Conservation (phyloP, 2,329 filamentous ascomycete species). For the Trichothecium sympodiale region DNA sequence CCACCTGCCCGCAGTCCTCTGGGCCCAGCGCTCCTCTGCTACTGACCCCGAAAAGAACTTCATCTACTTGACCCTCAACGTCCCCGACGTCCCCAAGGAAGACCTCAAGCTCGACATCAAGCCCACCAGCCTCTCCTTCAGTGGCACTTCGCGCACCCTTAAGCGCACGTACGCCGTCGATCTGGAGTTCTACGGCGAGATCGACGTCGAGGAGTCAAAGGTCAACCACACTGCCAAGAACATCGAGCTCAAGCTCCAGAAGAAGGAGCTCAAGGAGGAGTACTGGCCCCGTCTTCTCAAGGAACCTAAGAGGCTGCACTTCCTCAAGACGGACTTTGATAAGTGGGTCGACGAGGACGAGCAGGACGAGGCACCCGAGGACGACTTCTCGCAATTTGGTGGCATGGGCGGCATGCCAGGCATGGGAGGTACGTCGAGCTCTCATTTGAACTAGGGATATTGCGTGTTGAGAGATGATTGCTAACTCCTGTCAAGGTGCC, state of each 20-base stretch:
- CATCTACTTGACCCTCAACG: constrained; percentile 84
- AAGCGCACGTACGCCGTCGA: constrained; percentile 81
- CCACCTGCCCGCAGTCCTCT: constrained; percentile 62
- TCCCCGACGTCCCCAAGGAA: constrained; percentile 68
- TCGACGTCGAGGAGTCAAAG: constrained; percentile 76
- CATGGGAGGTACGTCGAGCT: constrained; percentile 34
- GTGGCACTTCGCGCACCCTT: constrained; percentile 69
- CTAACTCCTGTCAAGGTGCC: neutral
- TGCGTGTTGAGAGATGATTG: too few relatives aligned
- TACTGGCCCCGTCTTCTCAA: constrained; percentile 96
- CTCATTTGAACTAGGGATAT: too few relatives aligned
- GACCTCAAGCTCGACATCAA: constrained; percentile 77
- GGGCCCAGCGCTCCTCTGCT: constrained; percentile 89
- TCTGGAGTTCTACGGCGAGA: constrained; percentile 82
- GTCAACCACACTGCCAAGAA: constrained; percentile 81
- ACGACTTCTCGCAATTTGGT: constrained; percentile 61
- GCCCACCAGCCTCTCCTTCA: constrained; percentile 67
- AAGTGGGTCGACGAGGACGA: constrained; percentile 99
- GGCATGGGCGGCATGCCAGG: constrained; percentile 53
- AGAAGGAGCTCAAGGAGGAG: constrained; percentile 91
- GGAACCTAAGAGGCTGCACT: constrained; percentile 81
- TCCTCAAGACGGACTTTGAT: constrained; percentile 97
- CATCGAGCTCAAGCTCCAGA: constrained; percentile 82
- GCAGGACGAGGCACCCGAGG: constrained; percentile 80
- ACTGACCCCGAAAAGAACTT: constrained; percentile 80